Conservation (phyloP, 1,284 basidiomycete genomes). For the Pterula multifida region DNA sequence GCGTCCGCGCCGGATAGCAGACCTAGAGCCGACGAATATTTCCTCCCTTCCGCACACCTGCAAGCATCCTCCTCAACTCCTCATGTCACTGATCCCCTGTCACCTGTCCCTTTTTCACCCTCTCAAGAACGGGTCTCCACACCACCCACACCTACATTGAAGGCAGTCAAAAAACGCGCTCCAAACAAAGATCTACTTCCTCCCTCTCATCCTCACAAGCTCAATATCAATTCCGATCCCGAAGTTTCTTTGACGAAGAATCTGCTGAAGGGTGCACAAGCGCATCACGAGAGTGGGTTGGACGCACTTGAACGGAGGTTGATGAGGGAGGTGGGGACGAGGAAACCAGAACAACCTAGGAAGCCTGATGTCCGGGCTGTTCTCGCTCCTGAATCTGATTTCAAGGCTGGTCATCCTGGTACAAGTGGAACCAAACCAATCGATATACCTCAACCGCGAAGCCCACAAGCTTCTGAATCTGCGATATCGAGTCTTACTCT, state of each 20-base stretch:
- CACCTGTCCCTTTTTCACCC: too few relatives aligned
- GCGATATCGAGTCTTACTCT: slow-evolving; percentile 66
- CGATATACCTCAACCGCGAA: slow-evolving; percentile 16
- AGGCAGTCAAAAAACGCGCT: slow-evolving; percentile 29
- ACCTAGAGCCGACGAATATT: slow-evolving; percentile 20
- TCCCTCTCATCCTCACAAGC: slow-evolving; percentile 13
- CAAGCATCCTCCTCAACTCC: slow-evolving; percentile 19
- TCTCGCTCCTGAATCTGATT: slow-evolving; percentile 2
- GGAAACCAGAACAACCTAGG: slow-evolving; percentile 20
- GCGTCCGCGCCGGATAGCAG: slow-evolving; percentile 11
- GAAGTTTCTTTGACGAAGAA: too few relatives aligned
- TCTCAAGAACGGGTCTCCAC: too few relatives aligned
- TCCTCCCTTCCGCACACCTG: slow-evolving; percentile 8
- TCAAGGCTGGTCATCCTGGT: not conserved
- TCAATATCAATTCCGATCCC: not conserved
- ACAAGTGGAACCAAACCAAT: not conserved
- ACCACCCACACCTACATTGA: slow-evolving; percentile 41
- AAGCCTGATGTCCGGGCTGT: slow-evolving; percentile 32
- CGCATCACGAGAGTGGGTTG: slow-evolving; percentile 25
- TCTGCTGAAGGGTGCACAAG: not conserved
- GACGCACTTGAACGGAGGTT: slow-evolving; percentile 41
- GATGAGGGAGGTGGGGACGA: slow-evolving; percentile 40
- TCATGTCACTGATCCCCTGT: too few relatives aligned
- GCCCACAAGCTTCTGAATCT: slow-evolving; percentile 43
- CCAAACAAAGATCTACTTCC: slow-evolving; percentile 13